Evolutionary conservation across 441 rosid species (phyloP).

Genomic region (Geranium incanum): DNA sequence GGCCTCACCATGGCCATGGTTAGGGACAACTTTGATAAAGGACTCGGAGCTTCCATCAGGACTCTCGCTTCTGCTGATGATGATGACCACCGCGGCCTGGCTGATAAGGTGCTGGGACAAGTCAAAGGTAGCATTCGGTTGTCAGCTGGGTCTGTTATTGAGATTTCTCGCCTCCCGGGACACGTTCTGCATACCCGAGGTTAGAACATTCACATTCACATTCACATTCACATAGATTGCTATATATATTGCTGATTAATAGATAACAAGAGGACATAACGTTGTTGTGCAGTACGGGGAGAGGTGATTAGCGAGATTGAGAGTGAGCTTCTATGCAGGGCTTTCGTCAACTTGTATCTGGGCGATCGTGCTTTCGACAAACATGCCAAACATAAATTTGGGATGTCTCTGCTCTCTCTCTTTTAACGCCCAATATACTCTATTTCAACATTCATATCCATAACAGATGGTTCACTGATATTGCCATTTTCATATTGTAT

Average conservation of each 20-base stretch:
- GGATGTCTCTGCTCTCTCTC: conserved; percentile 40
- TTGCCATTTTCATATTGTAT: too few relatives aligned
- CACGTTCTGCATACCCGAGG: conserved; percentile 35
- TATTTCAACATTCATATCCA: too few relatives aligned
- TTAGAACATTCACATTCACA: background rate
- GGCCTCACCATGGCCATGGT: conserved; percentile 41
- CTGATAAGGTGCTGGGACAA: conserved; percentile 36
- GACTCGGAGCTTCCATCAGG: conserved; percentile 38
- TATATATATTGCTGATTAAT: too few relatives aligned
- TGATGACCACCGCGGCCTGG: background rate
- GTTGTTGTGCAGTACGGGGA: conserved; percentile 31
- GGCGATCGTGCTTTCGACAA: conserved; percentile 46
- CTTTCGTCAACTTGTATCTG: conserved; percentile 36
- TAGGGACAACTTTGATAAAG: conserved; percentile 33
- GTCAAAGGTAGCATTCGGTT: conserved; percentile 42
- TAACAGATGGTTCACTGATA: too few relatives aligned
- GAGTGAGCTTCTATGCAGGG: conserved; percentile 51
- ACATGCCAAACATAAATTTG: conserved; percentile 43
- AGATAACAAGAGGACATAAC: too few relatives aligned
- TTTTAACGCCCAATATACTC: conserved; percentile 20
- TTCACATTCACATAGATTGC: too few relatives aligned
- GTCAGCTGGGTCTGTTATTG: conserved; percentile 37
- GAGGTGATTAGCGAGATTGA: conserved; percentile 37
- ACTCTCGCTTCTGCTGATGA: conserved; percentile 26
- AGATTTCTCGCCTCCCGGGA: conserved; percentile 40